Conservation (phyloP, 306 rosid species). For the Benincasa hispida region DNA sequence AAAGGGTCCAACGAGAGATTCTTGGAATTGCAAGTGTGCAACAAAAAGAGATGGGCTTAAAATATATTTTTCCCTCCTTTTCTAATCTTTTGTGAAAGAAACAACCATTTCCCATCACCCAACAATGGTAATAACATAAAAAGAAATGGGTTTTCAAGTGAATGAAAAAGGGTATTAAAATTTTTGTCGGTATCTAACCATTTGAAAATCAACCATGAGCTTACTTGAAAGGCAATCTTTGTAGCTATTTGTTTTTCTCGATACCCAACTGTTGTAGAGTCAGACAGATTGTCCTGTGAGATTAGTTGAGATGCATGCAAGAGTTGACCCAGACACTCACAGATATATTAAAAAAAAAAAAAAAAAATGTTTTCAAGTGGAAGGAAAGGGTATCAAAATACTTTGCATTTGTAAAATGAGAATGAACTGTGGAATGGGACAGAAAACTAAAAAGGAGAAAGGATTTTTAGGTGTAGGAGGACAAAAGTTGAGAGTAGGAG, state of each 20-base stretch:
- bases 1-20: conserved; percentile 19
- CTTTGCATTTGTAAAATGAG: not conserved
- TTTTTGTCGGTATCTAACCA: not conserved
- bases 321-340: too few species aligned
- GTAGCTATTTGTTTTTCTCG: too few species aligned
- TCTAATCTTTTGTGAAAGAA: not conserved
- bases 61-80: conserved; percentile 1
- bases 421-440: not conserved
- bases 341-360: too few species aligned
- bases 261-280: too few species aligned
- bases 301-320: too few species aligned
- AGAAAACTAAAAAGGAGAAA: conserved; percentile 16
- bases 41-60: conserved; percentile 20
- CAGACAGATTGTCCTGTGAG: too few species aligned
- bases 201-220: not conserved
- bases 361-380: too few species aligned
- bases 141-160: not conserved
- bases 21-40: conserved; percentile 19
- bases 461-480: conserved; percentile 19
- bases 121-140: not conserved
- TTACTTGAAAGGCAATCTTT: not conserved
- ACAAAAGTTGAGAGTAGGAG: conserved; percentile 12
- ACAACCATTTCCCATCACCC: conserved; percentile 1
- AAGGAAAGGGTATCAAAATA: too few species aligned
- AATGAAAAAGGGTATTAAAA: not conserved